phyloP scores from a whole-genome alignment of 2,329 filamentous ascomycete species.

The Hypoxylon sp. region DNA sequence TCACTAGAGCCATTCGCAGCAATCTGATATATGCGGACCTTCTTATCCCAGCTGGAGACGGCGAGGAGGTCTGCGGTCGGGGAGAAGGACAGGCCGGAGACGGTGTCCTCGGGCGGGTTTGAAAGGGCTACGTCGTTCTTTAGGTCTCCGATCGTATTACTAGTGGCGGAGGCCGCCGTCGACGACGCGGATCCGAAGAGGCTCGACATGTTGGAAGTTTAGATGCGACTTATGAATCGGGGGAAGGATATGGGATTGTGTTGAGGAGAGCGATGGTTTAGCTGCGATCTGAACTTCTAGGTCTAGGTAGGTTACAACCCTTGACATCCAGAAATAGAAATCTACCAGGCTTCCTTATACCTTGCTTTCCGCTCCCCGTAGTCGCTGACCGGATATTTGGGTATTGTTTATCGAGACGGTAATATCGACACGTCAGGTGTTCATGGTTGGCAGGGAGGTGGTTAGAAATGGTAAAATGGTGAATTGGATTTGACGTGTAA shows the following conservation, averaged over 20 bases:
- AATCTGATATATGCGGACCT: conserved; percentile 96
- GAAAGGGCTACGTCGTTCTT: conserved; percentile 86
- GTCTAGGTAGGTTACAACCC: neutral
- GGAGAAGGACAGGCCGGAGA: conserved; percentile 85
- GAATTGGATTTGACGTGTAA: conserved; percentile 7
- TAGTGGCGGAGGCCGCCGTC: conserved; percentile 67
- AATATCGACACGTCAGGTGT: neutral
- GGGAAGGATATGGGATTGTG: neutral
- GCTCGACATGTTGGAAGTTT: conserved; percentile 68
- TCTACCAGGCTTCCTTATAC: neutral
- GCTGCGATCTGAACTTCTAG: neutral
- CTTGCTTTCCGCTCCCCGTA: neutral
- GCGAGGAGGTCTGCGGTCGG: conserved; percentile 79
- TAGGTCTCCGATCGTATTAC: conserved; percentile 83
- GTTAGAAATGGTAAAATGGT: neutral
- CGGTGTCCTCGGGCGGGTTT: conserved; percentile 86
- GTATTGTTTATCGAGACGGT: neutral
- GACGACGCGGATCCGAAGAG: conserved; percentile 68
- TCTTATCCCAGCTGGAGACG: conserved; percentile 96
- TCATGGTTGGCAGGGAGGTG: neutral
- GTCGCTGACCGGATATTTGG: neutral
- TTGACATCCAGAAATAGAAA: neutral
- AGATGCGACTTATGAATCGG: neutral
- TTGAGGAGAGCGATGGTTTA: neutral
- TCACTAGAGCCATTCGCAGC: conserved; percentile 80